phyloP scores from a whole-genome alignment of 2,329 filamentous ascomycete genomes.

The Diaporthe sp. region DNA sequence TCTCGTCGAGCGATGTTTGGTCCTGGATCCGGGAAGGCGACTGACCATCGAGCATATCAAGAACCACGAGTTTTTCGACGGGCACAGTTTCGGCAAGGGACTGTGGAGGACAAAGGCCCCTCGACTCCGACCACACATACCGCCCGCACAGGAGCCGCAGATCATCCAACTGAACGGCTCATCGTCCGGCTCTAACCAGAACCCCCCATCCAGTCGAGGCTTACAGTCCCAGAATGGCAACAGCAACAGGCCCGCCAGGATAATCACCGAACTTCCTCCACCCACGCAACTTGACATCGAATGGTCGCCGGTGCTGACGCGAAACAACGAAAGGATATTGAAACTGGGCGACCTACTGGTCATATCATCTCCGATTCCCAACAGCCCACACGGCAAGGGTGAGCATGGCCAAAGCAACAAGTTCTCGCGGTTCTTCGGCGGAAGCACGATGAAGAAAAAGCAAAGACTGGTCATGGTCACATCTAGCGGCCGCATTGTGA shows the following conservation, averaged over 20 bases:
- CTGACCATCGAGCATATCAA: conserved; percentile 96
- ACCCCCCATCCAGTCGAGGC: conserved; percentile 44
- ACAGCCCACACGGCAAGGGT: conserved; percentile 77
- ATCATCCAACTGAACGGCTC: conserved; percentile 78
- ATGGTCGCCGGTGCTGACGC: conserved; percentile 95
- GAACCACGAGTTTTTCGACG: conserved; percentile 94
- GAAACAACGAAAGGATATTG: conserved; percentile 91
- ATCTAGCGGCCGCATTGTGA: conserved; percentile 86
- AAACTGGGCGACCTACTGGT: conserved; percentile 94
- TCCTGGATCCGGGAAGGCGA: conserved; percentile 85
- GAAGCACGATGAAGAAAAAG: conserved; percentile 90
- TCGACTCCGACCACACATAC: conserved; percentile 83
- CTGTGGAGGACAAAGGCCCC: conserved; percentile 94
- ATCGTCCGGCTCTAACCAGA: conserved; percentile 43
- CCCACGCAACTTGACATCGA: conserved; percentile 97
- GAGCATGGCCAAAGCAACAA: conserved; percentile 82
- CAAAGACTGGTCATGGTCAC: conserved; percentile 96
- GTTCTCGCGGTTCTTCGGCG: conserved; percentile 92
- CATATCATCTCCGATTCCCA: conserved; percentile 79
- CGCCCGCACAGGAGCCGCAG: conserved; percentile 78
- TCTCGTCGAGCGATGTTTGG: conserved; percentile 88
- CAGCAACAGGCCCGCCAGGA: conserved; percentile 71
- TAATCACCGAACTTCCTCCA: conserved; percentile 96
- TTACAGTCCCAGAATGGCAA: conserved; percentile 56
- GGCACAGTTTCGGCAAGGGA: conserved; percentile 82